Conservation (phyloP, 352 stramenopile genomes). For the Globisporangium orthogonon region DNA sequence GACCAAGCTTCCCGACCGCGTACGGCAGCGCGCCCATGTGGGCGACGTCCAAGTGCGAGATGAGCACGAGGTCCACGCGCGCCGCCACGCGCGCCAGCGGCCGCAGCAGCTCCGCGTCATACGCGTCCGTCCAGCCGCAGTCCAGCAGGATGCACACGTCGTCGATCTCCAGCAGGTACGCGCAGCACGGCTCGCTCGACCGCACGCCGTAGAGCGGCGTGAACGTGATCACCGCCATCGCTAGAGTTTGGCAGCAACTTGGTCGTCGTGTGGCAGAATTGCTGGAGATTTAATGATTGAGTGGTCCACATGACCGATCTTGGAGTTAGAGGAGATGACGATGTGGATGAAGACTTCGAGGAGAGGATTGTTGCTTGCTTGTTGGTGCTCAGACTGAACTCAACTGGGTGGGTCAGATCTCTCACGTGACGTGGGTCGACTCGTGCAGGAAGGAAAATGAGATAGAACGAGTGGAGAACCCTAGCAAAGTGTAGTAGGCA, state of each 20-base stretch:
- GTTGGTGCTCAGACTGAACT: too few species aligned
- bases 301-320: not conserved
- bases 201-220: constrained; percentile 86
- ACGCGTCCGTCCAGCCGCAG: constrained; percentile 88
- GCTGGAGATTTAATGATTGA: not conserved
- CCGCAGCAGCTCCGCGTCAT: constrained; percentile 79
- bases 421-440: too few species aligned
- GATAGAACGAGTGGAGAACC: too few species aligned
- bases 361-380: not conserved
- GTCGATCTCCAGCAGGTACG: constrained; percentile 88
- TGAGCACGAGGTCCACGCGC: constrained; percentile 85
- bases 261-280: not conserved
- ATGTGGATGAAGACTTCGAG: not conserved
- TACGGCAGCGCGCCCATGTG: constrained; percentile 90
- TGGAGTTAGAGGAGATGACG: not conserved
- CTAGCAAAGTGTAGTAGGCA: too few species aligned
- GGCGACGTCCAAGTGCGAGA: constrained; percentile 86
- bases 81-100: constrained; percentile 78
- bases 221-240: constrained; percentile 90
- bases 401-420: too few species aligned
- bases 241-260: not conserved
- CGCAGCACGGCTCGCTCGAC: constrained; percentile 72
- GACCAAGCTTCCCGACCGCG: constrained; percentile 77
- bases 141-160: constrained; percentile 90
- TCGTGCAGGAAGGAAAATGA: too few species aligned